Conservation (phyloP, 768 basidiomycete species). For the Russula sp. region DNA sequence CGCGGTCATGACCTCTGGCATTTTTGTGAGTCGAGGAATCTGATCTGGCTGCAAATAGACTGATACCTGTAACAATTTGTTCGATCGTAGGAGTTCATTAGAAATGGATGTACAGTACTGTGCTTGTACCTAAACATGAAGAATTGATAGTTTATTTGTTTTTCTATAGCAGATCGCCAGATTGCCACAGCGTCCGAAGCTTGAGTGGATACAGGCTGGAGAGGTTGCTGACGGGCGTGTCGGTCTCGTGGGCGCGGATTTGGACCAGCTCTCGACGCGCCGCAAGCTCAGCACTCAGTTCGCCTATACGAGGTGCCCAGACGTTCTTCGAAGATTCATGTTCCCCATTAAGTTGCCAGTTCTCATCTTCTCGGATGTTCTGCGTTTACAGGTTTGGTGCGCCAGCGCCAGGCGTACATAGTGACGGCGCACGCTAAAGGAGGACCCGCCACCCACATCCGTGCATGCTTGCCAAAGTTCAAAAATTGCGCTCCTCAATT, state of each 20-base stretch:
- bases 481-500: too few species aligned
- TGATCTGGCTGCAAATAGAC: background rate
- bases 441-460: too few species aligned
- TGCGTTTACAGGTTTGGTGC: too few species aligned
- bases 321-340: conserved; percentile 98
- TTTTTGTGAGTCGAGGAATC: background rate
- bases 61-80: background rate
- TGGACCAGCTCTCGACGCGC: conserved; percentile 37
- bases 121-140: background rate
- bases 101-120: background rate
- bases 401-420: too few species aligned
- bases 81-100: background rate
- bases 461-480: too few species aligned
- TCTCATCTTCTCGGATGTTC: too few species aligned
- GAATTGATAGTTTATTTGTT: too few species aligned
- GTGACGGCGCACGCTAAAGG: too few species aligned
- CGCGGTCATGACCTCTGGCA: background rate
- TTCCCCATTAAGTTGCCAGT: too few species aligned
- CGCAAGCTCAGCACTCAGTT: conserved; percentile 90
- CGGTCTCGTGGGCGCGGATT: conserved; percentile 85
- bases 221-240: conserved; percentile 76
- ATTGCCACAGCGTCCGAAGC: too few species aligned
- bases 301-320: conserved; percentile 85
- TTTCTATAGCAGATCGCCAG: too few species aligned
- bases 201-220: too few species aligned